Evolutionary conservation across 2,329 filamentous ascomycete species (phyloP).

Genomic region (Calonectria naviculata): DNA sequence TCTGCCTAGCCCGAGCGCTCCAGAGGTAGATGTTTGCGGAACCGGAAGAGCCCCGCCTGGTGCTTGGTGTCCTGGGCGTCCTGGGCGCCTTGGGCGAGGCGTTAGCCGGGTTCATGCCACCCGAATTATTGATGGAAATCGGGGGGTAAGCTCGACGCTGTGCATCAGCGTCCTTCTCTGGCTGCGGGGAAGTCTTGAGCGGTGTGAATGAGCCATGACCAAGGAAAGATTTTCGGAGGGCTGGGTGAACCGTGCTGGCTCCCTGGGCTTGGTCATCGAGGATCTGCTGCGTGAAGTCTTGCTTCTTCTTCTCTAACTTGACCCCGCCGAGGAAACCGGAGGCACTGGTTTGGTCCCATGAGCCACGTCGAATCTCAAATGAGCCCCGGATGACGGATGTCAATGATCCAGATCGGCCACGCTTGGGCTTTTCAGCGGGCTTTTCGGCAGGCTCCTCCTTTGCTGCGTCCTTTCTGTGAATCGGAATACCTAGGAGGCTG

Average conservation of each 20-base stretch:
- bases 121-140: conserved; percentile 47
- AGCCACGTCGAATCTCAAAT: conserved; percentile 48
- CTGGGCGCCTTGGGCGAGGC: conserved; percentile 35
- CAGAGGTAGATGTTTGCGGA: conserved; percentile 45
- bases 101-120: conserved; percentile 40
- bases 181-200: conserved; percentile 38
- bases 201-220: conserved; percentile 42
- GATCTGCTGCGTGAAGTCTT: conserved; percentile 45
- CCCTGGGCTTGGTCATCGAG: conserved; percentile 40
- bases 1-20: conserved; percentile 37
- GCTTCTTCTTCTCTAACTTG: conserved; percentile 53
- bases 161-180: conserved; percentile 35
- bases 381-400: conserved; percentile 48
- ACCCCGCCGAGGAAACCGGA: conserved; percentile 54
- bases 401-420: conserved; percentile 50
- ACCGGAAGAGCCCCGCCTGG: conserved; percentile 46
- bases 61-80: conserved; percentile 33
- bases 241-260: conserved; percentile 47
- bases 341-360: conserved; percentile 44
- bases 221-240: conserved; percentile 43
- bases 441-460: conserved; percentile 33
- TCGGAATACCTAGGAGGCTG: conserved; percentile 40
- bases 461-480: conserved; percentile 21
- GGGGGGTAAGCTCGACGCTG: conserved; percentile 49
- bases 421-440: conserved; percentile 34